Base-by-base conservation (phyloP, 1,139 yeast species). In the Sugiyamaella pinicola region DNA sequence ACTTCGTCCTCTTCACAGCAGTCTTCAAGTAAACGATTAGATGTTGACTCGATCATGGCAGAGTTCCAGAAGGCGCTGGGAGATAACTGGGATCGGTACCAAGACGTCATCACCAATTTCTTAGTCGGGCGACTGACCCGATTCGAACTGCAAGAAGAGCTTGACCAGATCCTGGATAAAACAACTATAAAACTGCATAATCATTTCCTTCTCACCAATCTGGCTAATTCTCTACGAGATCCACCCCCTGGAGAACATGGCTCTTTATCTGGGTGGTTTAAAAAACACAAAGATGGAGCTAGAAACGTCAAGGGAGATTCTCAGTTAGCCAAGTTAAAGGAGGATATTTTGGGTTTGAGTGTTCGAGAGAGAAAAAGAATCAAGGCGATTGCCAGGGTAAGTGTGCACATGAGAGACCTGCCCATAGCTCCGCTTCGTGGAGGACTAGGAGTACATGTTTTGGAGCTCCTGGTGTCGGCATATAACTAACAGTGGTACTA, bases 281-380 rank as follows among this genome's bases (percentile, higher is more conserved):
- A 65, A 69, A 80, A 58, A 72, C 57, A 63, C 22, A 60, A 64
- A 49, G 65, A 62, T 31, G 57, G 54, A 13, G 47, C 60, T 22
- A 48, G 61, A 3, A 60, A 60, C 49, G 66, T 61, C 51, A 63
- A 64, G 52, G 74, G 68, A 8, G 73, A 70, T 50, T 63, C 67
- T 13, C 96, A 88, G 68, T 84, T 87, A 68, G 96, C 89, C 64
- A 81, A 84, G 59, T 78, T 90, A 65, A 89, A 90, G 63, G 87
- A 82, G 64, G 95, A 89, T 69, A 87, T 93, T 46, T 81, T 93
- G 84, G 87, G 95, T 2, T 75, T 93, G 60, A 90, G 97, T 0
- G 81, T 86, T 1, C 78, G 87, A 58, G 99, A 93, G 67, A 74
- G 99, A 58, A 80, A 89, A 58, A 76, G 99, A 65, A 82, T 93